A percentile compares a stretch with the other conserved stretches of the same genome.
Conservation (phyloP, 2,329 filamentous ascomycete genomes). For the Colletotrichum horii region DNA sequence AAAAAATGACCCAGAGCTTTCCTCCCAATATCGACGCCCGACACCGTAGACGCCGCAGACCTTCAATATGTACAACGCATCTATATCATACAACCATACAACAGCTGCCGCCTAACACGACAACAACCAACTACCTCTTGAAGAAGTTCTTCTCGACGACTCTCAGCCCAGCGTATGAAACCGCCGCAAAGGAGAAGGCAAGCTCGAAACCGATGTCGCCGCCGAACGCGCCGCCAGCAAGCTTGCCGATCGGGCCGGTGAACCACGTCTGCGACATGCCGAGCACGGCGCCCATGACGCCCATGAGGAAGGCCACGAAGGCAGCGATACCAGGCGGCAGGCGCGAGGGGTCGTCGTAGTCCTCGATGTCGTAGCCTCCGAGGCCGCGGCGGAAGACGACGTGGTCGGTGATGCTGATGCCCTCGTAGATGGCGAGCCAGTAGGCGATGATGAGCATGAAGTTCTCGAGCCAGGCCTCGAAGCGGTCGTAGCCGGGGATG, state of each 20-base stretch:
- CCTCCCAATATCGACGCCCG: background rate
- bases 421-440: constrained; percentile 78
- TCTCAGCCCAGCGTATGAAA: constrained; percentile 57
- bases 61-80: background rate
- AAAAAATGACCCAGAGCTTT: background rate
- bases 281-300: constrained; percentile 68
- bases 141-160: constrained; percentile 46
- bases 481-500: constrained; percentile 71
- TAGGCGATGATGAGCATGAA: constrained; percentile 75
- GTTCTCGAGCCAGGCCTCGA: constrained; percentile 69
- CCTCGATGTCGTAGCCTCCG: constrained; percentile 60
- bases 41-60: background rate
- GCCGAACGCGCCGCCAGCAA: constrained; percentile 58
- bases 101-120: background rate
- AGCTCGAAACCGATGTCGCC: constrained; percentile 63
- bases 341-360: constrained; percentile 61
- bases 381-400: constrained; percentile 71
- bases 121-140: constrained; percentile 32
- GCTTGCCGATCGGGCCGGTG: constrained; percentile 68
- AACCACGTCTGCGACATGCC: constrained; percentile 77
- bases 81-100: background rate
- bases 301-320: constrained; percentile 65
- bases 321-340: constrained; percentile 71
- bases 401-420: constrained; percentile 69
- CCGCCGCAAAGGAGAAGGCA: constrained; percentile 64